Base-by-base conservation (phyloP, 306 rosid genomes). In the Dalbergia cultrata region DNA sequence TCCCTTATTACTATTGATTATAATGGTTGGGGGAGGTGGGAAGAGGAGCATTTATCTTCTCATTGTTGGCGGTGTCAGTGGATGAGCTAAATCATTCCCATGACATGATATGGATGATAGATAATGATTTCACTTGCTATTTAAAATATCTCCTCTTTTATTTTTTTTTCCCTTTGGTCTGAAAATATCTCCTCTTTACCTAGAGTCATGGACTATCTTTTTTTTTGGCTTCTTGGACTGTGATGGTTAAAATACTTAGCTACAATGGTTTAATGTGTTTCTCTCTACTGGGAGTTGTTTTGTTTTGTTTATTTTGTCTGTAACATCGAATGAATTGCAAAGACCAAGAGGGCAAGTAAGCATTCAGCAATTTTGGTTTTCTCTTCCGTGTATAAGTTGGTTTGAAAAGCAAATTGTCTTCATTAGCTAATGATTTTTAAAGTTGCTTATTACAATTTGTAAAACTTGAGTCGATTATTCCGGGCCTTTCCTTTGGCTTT, bases 1-100 rank as follows among this genome's bases (percentile, higher is more conserved):
- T 6, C 54, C 9, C 64, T 61, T 11, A 16, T 62, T 31, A 49
- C 8, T 74, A 4, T 60, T 58, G 61, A 70, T 70, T 19, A 50
- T 49, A 33, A 47, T 14, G 31, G 31, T 26, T 26, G 26, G 41
- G 19, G 67, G 49, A 61, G 26, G 21, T 41, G 21, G 54, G 13
- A 17, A 41, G 57, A 58, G 57, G 14, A 57, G 21, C 50, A 74
- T 26, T 73, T 21, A 17, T 22, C 56, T 9, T 74, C 69, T 60
- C 45, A 45, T 5, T 10, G 39, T 26, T 14, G 10, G 17, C 13
- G 0, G 31, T 31, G 44, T 58, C 19, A 63, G 37, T 17, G 18
- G 21, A 43, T 1, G 26, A 59, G 19, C 21, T 41, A 57, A 41
- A 22, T 19, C 9, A 14, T 53, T 53, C 59, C 16, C 59, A 53